Percentiles rank a stretch among this genome's conserved stretches.
Conservation (phyloP, 2,329 filamentous ascomycete genomes). For the Fusarium sp. region DNA sequence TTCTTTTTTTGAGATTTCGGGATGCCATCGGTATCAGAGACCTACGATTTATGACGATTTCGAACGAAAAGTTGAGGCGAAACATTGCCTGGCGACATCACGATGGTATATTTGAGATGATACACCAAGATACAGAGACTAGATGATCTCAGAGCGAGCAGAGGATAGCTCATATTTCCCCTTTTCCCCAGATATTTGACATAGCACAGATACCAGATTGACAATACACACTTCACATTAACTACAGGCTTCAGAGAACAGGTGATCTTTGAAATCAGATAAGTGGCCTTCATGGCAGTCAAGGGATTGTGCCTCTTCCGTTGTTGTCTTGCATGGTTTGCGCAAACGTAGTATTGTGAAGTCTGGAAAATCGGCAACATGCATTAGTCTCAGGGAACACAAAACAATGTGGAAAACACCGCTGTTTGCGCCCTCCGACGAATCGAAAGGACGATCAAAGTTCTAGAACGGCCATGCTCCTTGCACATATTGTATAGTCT, state of each 20-base stretch:
- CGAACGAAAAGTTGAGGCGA: neutral
- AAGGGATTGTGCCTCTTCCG: rapidly evolving
- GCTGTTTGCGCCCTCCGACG: neutral
- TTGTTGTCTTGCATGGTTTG: neutral
- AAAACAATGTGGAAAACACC: too few species aligned
- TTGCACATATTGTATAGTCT: neutral
- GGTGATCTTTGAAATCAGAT: rapidly evolving
- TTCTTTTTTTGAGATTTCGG: too few species aligned
- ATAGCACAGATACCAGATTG: constrained; percentile 2
- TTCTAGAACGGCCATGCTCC: neutral
- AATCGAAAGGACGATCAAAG: neutral
- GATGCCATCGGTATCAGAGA: too few species aligned
- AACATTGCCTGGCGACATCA: too few species aligned
- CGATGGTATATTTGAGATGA: too few species aligned
- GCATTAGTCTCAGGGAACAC: neutral
- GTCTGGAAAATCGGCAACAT: neutral
- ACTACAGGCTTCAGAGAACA: rapidly evolving
- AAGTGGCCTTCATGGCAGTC: too few species aligned
- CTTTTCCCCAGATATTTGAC: neutral
- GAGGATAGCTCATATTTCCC: neutral
- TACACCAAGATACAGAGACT: neutral
- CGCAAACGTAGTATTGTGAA: neutral
- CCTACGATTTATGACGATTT: too few species aligned
- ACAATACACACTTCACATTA: neutral
- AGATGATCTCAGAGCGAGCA: neutral